Percentiles rank a stretch among this genome's conserved stretches.
Evolutionary conservation across 306 rosid species (phyloP).

Genomic region (Luffa aegyptiaca): DNA sequence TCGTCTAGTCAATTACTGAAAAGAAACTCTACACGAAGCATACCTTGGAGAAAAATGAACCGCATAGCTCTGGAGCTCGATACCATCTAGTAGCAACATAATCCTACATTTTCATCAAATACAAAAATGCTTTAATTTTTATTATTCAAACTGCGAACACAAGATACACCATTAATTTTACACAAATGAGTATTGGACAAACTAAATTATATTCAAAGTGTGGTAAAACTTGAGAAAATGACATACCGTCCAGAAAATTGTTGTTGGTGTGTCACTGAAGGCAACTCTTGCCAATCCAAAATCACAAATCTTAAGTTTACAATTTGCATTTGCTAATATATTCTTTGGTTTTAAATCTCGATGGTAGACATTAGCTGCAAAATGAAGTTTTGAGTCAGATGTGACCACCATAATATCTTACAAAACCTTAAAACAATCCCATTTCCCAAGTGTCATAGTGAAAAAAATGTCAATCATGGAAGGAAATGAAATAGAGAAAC

Average conservation of each 20-base stretch:
- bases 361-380: constrained; percentile 90
- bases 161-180: background rate
- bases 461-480: background rate
- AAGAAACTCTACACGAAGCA: background rate
- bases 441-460: background rate
- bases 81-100: constrained; percentile 99
- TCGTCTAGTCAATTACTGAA: background rate
- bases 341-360: constrained; percentile 96
- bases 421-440: background rate
- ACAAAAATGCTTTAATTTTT: background rate
- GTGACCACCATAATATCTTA: background rate
- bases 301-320: constrained; percentile 93
- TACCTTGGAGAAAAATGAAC: constrained; percentile 95
- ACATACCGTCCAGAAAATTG: constrained; percentile 93
- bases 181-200: background rate
- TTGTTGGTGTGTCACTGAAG: constrained; percentile 74
- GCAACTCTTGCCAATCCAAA: constrained; percentile 97
- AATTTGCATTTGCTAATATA: constrained; percentile 93
- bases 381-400: constrained; percentile 23
- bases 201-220: background rate
- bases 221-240: constrained; percentile 3
- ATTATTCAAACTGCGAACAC: background rate
- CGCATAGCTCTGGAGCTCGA: constrained; percentile 95
- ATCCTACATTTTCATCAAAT: constrained; percentile 33
- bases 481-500: background rate